Base-by-base conservation (phyloP, 2,329 filamentous ascomycete species). In the Sporothrix dimorphospora region DNA sequence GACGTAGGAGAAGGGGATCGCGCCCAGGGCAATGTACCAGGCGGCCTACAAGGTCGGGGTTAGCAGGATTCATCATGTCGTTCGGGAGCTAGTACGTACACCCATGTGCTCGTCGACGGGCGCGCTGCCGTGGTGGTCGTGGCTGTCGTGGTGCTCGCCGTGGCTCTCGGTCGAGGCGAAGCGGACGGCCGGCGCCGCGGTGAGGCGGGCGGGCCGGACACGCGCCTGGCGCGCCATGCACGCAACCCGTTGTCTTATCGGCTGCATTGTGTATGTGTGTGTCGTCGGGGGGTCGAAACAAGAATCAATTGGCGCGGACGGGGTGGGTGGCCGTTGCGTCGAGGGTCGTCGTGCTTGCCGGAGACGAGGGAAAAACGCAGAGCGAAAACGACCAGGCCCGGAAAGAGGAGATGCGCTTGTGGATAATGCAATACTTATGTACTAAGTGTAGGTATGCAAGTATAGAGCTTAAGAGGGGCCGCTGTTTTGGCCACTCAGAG, bases 101-200 rank as follows among this genome's bases (percentile, higher is more conserved):
- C 87, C 87, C 77, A 89, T 83, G 73, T 83, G 82, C 81, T 89
- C 88, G 78, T 84, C 82, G 72, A 77, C 79, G 75, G 84, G 82
- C 73, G 80, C 82, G 77, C 87, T 85, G 75, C 85, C 71, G 68
- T 71, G 70, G 66, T 72, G 47, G 69, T 72, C 63, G 61, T 49
- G 11, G 72, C 72, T 68, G 59, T 73, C 70, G 69, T 73, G 70
- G 30, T 67, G 65, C 38, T 47, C 19, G 72, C 47, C 63, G 69
- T 75, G 75, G 74, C 69, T 73, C 34, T 74, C 75, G 53, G 75
- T 74, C 49, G 86, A 89, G 76, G 86, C 87, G 79, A 89, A 88
- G 73, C 79, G 81, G 69, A 78, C 76, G 45, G 69, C 73, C 45
- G 75, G 73, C 38, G 74, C 72, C 38, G 47, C 12, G 24, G 69